phyloP scores from a whole-genome alignment of 225 moss, liverwort and hornwort genomes.

The Antitrichia curtipendula region DNA sequence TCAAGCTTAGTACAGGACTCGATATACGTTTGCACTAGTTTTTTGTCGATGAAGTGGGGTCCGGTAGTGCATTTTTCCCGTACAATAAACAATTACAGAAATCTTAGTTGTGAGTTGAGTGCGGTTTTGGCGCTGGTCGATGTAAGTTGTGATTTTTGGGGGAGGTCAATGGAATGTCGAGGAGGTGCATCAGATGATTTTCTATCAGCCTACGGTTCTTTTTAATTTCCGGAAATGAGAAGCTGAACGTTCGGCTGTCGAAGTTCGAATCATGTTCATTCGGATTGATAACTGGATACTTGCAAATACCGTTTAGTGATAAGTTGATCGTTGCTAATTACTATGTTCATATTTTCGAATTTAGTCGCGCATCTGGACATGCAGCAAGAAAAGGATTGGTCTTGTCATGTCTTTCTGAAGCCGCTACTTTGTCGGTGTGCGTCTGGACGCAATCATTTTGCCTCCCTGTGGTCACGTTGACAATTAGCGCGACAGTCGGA shows the following conservation, averaged over 20 bases:
- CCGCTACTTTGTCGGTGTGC: background rate
- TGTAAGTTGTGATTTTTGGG: background rate
- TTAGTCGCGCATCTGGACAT: background rate
- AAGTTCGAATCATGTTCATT: background rate
- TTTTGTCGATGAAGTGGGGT: background rate
- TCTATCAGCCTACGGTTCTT: background rate
- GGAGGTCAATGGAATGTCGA: background rate
- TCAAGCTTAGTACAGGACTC: background rate
- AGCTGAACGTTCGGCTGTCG: background rate
- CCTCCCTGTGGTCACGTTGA: background rate
- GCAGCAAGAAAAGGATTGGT: background rate
- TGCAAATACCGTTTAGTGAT: background rate
- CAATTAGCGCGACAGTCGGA: background rate
- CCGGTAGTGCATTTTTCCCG: background rate
- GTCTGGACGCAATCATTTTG: background rate
- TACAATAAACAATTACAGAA: background rate
- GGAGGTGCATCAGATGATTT: background rate
- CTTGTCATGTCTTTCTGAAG: background rate
- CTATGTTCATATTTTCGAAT: background rate
- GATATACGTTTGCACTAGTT: background rate
- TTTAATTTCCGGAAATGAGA: background rate
- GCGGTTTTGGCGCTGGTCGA: background rate
- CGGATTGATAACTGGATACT: background rate
- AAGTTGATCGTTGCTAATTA: background rate
- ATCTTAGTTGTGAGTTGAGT: background rate